Conservation (phyloP, 805 yeast genomes). For the Priceomyces medius region DNA sequence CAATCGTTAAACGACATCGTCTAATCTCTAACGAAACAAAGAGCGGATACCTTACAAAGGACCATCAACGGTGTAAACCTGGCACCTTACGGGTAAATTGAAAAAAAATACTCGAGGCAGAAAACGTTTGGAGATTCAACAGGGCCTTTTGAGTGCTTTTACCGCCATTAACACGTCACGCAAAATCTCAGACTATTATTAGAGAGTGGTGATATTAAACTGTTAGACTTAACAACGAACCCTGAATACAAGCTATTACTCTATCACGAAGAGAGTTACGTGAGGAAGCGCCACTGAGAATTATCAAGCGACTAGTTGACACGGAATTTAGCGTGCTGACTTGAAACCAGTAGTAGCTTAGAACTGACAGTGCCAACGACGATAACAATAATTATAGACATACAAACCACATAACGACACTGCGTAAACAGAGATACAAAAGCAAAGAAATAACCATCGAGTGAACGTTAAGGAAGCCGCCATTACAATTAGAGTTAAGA, state of each 20-base stretch:
- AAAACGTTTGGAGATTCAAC: neutral
- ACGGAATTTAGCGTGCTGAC: neutral
- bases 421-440: neutral
- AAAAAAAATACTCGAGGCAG: neutral
- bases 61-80: neutral
- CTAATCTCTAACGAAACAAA: constrained; percentile 4
- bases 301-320: neutral
- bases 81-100: neutral
- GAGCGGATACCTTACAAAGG: neutral
- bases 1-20: constrained; percentile 1
- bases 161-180: neutral
- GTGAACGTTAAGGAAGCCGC: no score
- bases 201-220: neutral
- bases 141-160: neutral
- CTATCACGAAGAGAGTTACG: neutral
- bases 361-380: neutral
- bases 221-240: neutral
- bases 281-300: neutral
- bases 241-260: neutral
- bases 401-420: neutral
- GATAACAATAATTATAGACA: neutral
- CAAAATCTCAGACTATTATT: neutral
- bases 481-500: neutral
- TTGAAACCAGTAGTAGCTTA: neutral
- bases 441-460: no score